phyloP scores from a whole-genome alignment of 1,284 basidiomycete species.

The Coniferiporia weirii region DNA sequence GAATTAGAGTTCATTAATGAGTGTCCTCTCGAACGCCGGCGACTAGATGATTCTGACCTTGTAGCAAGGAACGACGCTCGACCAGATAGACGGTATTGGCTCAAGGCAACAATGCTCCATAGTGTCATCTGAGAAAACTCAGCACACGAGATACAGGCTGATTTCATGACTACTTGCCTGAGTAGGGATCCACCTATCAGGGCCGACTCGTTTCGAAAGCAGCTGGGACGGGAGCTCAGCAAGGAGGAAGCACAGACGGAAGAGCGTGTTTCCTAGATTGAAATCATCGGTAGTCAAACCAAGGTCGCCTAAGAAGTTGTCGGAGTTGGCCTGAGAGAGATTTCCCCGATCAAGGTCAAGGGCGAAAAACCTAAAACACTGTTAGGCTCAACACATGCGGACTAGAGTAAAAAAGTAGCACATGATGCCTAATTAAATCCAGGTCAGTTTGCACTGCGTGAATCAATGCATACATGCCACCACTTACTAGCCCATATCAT shows the following conservation, averaged over 20 bases:
- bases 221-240: conserved; percentile 31
- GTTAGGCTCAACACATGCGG: background rate
- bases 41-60: conserved; percentile 14
- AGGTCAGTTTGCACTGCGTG: background rate
- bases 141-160: conserved; percentile 15
- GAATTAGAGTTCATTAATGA: background rate
- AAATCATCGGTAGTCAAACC: conserved; percentile 41
- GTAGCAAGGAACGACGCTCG: conserved; percentile 26
- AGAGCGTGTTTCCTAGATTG: conserved; percentile 33
- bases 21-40: background rate
- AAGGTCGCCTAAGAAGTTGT: conserved; percentile 52
- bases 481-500: conserved; percentile 28
- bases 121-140: conserved; percentile 16
- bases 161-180: conserved; percentile 1
- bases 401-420: background rate
- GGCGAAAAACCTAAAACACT: conserved; percentile 23
- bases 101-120: conserved; percentile 26
- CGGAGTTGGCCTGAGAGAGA: conserved; percentile 45
- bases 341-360: conserved; percentile 28
- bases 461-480: background rate
- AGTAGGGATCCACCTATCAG: conserved; percentile 25
- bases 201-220: conserved; percentile 30
- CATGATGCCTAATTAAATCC: conserved; percentile 7
- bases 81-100: conserved; percentile 29
- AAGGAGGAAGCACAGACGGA: conserved; percentile 27